Conservation (phyloP, 2,329 filamentous ascomycete species). For the Sarocladium strictum region DNA sequence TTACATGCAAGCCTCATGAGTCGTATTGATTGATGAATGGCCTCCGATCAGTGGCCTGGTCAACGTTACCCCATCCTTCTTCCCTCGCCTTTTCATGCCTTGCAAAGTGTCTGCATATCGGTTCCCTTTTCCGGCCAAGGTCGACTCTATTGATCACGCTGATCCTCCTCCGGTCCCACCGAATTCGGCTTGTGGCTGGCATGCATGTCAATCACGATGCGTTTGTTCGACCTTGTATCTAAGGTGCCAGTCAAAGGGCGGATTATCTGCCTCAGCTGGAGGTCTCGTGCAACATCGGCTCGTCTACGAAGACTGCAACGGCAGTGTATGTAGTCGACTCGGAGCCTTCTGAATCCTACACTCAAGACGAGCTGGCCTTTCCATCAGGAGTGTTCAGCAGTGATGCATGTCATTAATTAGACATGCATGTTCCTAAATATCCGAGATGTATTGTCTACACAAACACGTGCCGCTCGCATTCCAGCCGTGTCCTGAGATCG, state of each 20-base stretch:
- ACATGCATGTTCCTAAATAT: background rate
- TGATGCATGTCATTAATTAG: background rate
- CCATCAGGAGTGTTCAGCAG: background rate
- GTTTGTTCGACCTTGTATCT: background rate
- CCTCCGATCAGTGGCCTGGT: background rate
- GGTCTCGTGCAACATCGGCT: background rate
- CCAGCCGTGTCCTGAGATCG: background rate
- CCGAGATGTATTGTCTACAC: background rate
- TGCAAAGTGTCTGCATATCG: background rate
- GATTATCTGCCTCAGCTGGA: background rate
- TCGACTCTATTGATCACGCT: background rate
- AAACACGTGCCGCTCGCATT: background rate
- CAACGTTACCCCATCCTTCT: background rate
- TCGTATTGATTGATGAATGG: background rate
- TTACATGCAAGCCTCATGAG: background rate
- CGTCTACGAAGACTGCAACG: background rate
- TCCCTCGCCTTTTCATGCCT: background rate
- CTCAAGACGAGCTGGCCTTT: background rate
- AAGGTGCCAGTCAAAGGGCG: background rate
- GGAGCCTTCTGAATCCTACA: background rate
- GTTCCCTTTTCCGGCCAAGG: background rate
- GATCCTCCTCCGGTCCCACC: background rate
- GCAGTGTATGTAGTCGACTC: background rate
- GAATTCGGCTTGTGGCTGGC: constrained; percentile 1
- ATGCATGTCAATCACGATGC: background rate